Evolutionary conservation across 1,139 yeast genomes (phyloP), one percentile per base, ranked within the genome.

Genomic region (Suhomyces taliae): DNA sequence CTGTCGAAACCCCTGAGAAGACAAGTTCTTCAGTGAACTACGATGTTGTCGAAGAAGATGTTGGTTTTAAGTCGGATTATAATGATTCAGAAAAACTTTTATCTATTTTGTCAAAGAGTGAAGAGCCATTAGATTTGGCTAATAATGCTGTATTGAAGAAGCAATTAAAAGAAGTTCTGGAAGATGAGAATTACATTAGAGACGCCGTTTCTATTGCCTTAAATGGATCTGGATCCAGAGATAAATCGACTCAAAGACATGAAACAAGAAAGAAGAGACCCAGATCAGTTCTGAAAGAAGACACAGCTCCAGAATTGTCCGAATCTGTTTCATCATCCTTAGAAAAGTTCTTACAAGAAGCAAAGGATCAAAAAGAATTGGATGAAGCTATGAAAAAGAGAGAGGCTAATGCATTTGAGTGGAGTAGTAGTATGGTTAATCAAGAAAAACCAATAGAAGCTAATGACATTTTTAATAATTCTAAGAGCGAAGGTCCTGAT

Each of bases 351-450:
- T 66, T 83, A 40, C 64, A 71, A 45, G 65, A 67, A 9, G 78
- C 83, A 1, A 77, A 76, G 47, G 61, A 62, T 26, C 67, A 70
- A 33, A 53, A 56, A 34, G 72, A 72, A 27, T 45, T 56, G 19
- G 69, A 67, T 12, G 76, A 74, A 32, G 80, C 79, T 47, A 71
- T 69, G 36, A 58, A 68, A 42, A 78, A 79, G 55, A 70, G 82
- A 39, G 78, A 77, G 45, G 59, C 70, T 35, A 72, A 74, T 41
- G 84, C 87, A 0, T 80, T 67, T 54, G 85, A 81, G 45, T 81
- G 83, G 80, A 70, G 78, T 43, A 65, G 59, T 37, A 65, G 69
- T 37, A 62, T 67, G 53, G 53, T 58, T 14, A 59, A 64, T 14
- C 57, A 67, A 19, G 72, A 79, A 7, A 63, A 78, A 33, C 64